phyloP scores from a whole-genome alignment of 2,329 filamentous ascomycete genomes.

The Cylindrodendrum hubeiense region DNA sequence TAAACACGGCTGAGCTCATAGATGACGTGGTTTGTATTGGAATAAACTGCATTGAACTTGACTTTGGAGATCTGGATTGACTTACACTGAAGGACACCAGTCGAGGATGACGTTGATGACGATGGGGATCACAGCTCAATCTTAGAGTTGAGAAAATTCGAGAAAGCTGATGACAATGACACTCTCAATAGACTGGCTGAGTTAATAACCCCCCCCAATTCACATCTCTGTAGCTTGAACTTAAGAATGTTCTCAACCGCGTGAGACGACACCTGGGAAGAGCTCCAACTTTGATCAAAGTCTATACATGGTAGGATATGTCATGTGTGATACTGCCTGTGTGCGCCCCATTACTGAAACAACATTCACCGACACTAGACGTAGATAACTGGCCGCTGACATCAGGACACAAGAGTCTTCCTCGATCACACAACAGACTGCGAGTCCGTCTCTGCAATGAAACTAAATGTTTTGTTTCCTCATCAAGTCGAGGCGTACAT shows the following conservation, averaged over 20 bases:
- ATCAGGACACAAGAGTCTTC: neutral
- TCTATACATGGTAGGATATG: neutral
- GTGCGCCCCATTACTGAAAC: neutral
- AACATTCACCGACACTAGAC: neutral
- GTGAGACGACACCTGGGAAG: too few relatives aligned
- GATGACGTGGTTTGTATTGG: neutral
- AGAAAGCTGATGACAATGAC: neutral
- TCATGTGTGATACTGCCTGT: neutral
- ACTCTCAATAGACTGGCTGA: neutral
- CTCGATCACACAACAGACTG: too few relatives aligned
- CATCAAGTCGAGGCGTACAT: too few relatives aligned
- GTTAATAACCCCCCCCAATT: neutral
- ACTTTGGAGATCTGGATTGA: neutral
- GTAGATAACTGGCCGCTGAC: neutral
- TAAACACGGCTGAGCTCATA: neutral
- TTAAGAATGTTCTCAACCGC: too few relatives aligned
- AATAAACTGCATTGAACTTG: neutral
- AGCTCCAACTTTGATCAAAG: too few relatives aligned
- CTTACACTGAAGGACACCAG: neutral
- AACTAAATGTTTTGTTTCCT: too few relatives aligned
- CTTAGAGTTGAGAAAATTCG: neutral
- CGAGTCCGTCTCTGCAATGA: too few relatives aligned
- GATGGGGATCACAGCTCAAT: neutral
- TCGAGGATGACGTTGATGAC: neutral
- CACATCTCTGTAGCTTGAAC: neutral